These are phyloP conservation scores for Candida railenensis DNA, from an alignment of 805 yeast species.

Conservation along the genomic window DNA sequence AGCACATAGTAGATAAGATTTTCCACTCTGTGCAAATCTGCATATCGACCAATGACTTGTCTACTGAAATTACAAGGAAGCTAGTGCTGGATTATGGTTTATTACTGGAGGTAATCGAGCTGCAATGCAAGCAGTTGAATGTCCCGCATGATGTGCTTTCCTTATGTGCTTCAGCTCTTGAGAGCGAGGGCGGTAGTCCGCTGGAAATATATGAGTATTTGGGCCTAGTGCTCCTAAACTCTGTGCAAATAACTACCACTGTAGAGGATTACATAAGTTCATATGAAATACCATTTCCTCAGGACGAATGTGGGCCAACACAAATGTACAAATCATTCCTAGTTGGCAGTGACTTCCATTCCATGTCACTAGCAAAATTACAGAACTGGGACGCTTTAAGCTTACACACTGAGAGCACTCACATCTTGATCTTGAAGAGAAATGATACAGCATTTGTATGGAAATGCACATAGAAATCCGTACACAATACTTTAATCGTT, in stretches of 20 bases:
- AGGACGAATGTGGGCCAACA: neutral
- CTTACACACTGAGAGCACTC: neutral
- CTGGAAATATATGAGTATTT: conserved; percentile 17
- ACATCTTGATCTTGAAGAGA: neutral
- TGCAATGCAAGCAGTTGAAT: neutral
- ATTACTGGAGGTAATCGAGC: neutral
- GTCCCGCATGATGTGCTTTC: neutral
- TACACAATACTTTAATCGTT: no score
- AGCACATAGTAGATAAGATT: conserved; percentile 3
- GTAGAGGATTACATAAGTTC: conserved; percentile 7
- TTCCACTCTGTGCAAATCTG: conserved; percentile 3
- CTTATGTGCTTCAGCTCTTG: neutral
- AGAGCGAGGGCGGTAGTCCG: neutral
- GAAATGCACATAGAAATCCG: neutral
- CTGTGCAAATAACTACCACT: conserved; percentile 11
- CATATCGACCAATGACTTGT: conserved; percentile 2
- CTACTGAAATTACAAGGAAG: neutral
- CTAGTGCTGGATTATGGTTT: neutral
- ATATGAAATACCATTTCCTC: neutral
- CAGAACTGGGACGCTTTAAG: neutral
- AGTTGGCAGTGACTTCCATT: neutral
- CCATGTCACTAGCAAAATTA: neutral
- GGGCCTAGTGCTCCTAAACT: conserved; percentile 14
- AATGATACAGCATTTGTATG: neutral
- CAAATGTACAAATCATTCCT: neutral